phyloP scores from a whole-genome alignment of 306 rosid species.

The Citrullus amarus region DNA sequence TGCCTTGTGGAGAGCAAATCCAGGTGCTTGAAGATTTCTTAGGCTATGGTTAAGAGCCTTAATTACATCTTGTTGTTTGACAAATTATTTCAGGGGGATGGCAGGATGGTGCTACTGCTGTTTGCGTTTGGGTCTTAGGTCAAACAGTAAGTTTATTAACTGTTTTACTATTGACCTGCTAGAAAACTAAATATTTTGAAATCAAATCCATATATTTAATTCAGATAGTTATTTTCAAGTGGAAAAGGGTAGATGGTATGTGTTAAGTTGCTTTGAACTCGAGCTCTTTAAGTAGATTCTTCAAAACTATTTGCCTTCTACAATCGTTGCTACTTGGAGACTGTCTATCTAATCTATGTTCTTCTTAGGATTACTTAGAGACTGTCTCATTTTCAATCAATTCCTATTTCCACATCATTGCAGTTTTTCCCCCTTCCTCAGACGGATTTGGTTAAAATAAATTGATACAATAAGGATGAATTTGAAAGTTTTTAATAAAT shows the following conservation, averaged over 20 bases:
- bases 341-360: no score
- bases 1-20: background rate
- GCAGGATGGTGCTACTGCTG: constrained; percentile 95
- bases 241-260: background rate
- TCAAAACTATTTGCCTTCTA: background rate
- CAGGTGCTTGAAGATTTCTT: constrained; percentile 6
- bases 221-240: background rate
- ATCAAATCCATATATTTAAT: background rate
- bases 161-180: background rate
- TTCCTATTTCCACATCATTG: background rate
- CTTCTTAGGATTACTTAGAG: no score
- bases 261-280: background rate
- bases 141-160: constrained; percentile 45
- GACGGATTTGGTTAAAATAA: background rate
- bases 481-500: background rate
- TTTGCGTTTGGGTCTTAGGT: constrained; percentile 73
- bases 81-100: constrained; percentile 54
- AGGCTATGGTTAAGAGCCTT: background rate
- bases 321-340: no score
- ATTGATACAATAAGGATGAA: background rate
- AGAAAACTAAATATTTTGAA: background rate
- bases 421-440: background rate
- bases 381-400: background rate
- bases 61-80: constrained; percentile 15
- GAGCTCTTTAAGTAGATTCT: background rate